phyloP scores from a whole-genome alignment of 768 basidiomycete genomes.

The Sistotremastrum niveocremeum region DNA sequence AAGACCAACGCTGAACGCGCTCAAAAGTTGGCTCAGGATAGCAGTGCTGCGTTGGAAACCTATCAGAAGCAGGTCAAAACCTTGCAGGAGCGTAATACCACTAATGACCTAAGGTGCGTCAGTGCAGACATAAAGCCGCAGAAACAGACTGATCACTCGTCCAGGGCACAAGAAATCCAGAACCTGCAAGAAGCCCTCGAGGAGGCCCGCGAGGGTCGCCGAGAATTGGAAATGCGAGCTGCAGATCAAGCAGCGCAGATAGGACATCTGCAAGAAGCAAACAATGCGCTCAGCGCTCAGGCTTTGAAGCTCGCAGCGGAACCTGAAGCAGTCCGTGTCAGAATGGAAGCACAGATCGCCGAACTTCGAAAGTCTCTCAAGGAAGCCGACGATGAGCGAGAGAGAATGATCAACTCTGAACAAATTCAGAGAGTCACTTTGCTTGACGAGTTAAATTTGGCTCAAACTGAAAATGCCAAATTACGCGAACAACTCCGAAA shows the following conservation, averaged over 20 bases:
- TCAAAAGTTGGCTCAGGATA: slow-evolving; percentile 81
- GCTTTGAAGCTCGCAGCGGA: slow-evolving; percentile 52
- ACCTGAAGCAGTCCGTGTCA: slow-evolving; percentile 43
- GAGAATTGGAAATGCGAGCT: slow-evolving; percentile 51
- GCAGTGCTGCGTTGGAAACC: slow-evolving; percentile 63
- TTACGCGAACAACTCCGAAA: slow-evolving; percentile 60
- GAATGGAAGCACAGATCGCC: slow-evolving; percentile 50
- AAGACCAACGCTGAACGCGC: slow-evolving; percentile 89
- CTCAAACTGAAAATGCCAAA: slow-evolving; percentile 66
- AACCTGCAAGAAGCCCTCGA: slow-evolving; percentile 51
- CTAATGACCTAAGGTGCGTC: no score
- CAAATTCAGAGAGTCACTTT: slow-evolving; percentile 73
- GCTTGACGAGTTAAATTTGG: slow-evolving; percentile 76
- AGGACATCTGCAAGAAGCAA: slow-evolving; percentile 62
- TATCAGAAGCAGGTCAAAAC: slow-evolving; percentile 81
- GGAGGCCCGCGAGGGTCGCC: slow-evolving; percentile 45
- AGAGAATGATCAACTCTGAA: slow-evolving; percentile 53
- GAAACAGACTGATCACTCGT: neutral
- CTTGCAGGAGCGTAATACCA: slow-evolving; percentile 61
- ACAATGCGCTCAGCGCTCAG: slow-evolving; percentile 60
- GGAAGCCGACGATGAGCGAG: slow-evolving; percentile 53
- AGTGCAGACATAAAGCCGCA: no score
- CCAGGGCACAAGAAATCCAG: slow-evolving; percentile 54
- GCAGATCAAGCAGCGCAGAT: slow-evolving; percentile 65
- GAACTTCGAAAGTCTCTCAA: slow-evolving; percentile 50